Evolutionary conservation across 768 basidiomycete species (phyloP).

Genomic region (Neoboletus magnificus): DNA sequence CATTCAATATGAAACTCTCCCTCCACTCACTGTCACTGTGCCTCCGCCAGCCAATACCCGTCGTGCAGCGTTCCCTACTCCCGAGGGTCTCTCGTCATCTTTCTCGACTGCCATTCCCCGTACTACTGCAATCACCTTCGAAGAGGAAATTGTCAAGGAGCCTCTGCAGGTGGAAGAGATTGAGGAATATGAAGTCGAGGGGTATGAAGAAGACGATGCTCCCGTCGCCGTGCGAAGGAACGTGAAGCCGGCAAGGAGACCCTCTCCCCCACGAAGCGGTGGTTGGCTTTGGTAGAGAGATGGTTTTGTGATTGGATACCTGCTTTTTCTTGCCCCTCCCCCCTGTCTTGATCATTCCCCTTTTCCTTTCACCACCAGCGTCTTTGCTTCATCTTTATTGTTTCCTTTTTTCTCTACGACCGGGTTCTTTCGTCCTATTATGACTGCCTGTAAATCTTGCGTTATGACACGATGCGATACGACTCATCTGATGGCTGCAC

Average conservation of each 20-base stretch:
- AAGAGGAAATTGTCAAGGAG: slow-evolving; percentile 49
- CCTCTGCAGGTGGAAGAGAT: slow-evolving; percentile 36
- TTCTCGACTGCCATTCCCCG: slow-evolving; percentile 62
- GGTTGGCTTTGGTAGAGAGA: slow-evolving; percentile 57
- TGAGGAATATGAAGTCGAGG: slow-evolving; percentile 35
- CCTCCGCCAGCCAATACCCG: slow-evolving; percentile 80
- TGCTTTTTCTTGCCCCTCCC: slow-evolving; percentile 32
- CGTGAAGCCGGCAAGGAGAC: slow-evolving; percentile 44
- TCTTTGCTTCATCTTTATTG: slow-evolving; percentile 19
- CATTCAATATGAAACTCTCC: slow-evolving; percentile 45
- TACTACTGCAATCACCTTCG: slow-evolving; percentile 68
- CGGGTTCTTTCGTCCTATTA: slow-evolving; percentile 8
- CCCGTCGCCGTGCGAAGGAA: slow-evolving; percentile 41
- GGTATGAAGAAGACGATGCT: slow-evolving; percentile 43
- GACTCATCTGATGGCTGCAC: slow-evolving; percentile 21
- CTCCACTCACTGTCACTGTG: slow-evolving; percentile 62
- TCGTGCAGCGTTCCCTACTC: slow-evolving; percentile 67
- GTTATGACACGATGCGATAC: slow-evolving; percentile 25
- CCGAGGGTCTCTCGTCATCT: slow-evolving; percentile 56
- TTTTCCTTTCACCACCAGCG: slow-evolving; percentile 25
- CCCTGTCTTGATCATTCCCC: slow-evolving; percentile 15
- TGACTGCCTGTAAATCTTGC: slow-evolving; percentile 15
- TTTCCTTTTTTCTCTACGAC: not conserved
- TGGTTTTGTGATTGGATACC: slow-evolving; percentile 31
- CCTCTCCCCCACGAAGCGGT: slow-evolving; percentile 43